Evolutionary conservation across 1,284 basidiomycete genomes (phyloP).

Genomic region (Mycena sp.): DNA sequence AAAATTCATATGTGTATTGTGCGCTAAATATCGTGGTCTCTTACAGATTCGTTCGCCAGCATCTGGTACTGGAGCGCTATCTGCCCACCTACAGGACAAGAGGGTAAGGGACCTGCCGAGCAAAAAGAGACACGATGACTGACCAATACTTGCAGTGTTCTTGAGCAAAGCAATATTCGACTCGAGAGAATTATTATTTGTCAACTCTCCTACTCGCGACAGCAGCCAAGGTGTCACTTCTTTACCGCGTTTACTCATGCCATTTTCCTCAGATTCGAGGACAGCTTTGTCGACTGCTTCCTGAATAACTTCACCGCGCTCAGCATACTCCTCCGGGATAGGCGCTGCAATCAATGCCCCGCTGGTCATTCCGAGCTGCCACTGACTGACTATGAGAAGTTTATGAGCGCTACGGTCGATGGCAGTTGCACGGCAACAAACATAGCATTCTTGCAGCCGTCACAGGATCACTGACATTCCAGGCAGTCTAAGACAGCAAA

Average conservation of each 20-base stretch:
- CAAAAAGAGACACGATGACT: slow-evolving; percentile 37
- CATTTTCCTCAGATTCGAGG: slow-evolving; percentile 83
- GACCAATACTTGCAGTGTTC: slow-evolving; percentile 91
- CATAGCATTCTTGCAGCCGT: slow-evolving; percentile 78
- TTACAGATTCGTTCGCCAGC: slow-evolving; percentile 55
- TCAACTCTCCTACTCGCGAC: slow-evolving; percentile 85
- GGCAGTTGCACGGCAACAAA: slow-evolving; percentile 47
- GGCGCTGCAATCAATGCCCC: slow-evolving; percentile 91
- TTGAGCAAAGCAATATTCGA: slow-evolving; percentile 90
- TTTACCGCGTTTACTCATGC: slow-evolving; percentile 86
- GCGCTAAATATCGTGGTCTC: slow-evolving; percentile 31
- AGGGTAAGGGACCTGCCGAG: slow-evolving; percentile 5
- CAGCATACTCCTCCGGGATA: slow-evolving; percentile 84
- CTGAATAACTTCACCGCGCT: slow-evolving; percentile 78
- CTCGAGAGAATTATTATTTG: slow-evolving; percentile 75
- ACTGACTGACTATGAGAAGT: slow-evolving; percentile 60
- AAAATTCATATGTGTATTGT: slow-evolving; percentile 18
- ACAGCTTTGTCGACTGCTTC: slow-evolving; percentile 88
- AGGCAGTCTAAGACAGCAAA: slow-evolving; percentile 64
- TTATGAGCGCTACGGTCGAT: not conserved
- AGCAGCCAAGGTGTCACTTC: slow-evolving; percentile 94
- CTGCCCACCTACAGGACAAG: slow-evolving; percentile 62
- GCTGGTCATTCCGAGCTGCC: slow-evolving; percentile 70
- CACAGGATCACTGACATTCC: slow-evolving; percentile 68
- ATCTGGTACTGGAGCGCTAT: slow-evolving; percentile 85